Conservation (phyloP, 2,329 filamentous ascomycete genomes). For the Volutella citrinella region DNA sequence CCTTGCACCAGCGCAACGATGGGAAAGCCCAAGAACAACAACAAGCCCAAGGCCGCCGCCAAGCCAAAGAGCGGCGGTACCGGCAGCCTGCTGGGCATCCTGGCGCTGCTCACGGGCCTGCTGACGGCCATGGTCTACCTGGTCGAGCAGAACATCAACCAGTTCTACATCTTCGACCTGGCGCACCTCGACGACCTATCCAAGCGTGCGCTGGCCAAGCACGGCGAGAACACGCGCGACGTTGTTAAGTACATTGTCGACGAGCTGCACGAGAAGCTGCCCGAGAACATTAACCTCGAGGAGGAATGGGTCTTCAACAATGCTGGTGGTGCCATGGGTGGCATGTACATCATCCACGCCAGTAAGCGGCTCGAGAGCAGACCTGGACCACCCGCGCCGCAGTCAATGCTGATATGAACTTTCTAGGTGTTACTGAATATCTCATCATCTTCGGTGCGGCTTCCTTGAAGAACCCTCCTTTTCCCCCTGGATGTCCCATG, state of each 20-base stretch:
- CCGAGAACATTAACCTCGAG: slow-evolving; percentile 60
- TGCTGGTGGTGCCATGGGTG: slow-evolving; percentile 86
- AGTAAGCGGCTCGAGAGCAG: slow-evolving; percentile 52
- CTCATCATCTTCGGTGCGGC: slow-evolving; percentile 73
- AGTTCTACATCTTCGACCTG: slow-evolving; percentile 74
- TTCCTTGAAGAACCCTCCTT: no score
- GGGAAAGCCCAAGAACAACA: slow-evolving; percentile 14
- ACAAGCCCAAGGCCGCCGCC: slow-evolving; percentile 11
- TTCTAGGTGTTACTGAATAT: slow-evolving; percentile 74
- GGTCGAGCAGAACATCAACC: slow-evolving; percentile 56
- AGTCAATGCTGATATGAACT: no score
- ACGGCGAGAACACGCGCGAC: slow-evolving; percentile 72
- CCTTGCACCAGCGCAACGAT: no score
- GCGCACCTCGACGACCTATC: slow-evolving; percentile 67
- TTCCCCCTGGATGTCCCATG: no score
- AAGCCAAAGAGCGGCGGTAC: slow-evolving; percentile 21
- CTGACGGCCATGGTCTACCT: slow-evolving; percentile 52
- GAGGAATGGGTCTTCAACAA: slow-evolving; percentile 94
- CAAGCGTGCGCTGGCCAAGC: slow-evolving; percentile 59
- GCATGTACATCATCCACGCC: slow-evolving; percentile 86
- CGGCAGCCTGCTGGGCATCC: slow-evolving; percentile 41
- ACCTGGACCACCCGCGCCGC: no score
- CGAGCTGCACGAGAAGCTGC: slow-evolving; percentile 56
- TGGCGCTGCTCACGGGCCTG: slow-evolving; percentile 53
- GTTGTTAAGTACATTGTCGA: slow-evolving; percentile 68